Conservation (phyloP, 2,329 filamentous ascomycete genomes). For the Hortaea sp. region DNA sequence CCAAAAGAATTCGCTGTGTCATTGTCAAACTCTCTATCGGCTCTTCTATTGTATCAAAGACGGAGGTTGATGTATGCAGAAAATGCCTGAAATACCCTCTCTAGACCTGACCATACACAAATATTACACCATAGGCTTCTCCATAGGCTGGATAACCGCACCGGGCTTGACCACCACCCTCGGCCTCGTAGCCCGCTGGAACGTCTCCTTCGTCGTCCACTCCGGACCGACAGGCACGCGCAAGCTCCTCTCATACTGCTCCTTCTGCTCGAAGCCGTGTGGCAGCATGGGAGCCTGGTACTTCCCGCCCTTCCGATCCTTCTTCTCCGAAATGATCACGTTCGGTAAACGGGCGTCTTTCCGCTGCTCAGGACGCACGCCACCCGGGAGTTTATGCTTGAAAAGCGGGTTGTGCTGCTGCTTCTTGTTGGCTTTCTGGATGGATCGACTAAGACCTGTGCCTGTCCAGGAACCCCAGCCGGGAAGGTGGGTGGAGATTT, state of each 20-base stretch:
- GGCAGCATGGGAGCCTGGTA: conserved; percentile 79
- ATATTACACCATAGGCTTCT: conserved; percentile 54
- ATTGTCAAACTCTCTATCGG: too few species aligned
- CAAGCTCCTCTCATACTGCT: conserved; percentile 84
- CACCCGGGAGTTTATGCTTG: conserved; percentile 51
- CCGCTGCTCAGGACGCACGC: conserved; percentile 64
- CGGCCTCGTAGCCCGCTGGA: conserved; percentile 82
- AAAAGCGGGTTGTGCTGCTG: conserved; percentile 42
- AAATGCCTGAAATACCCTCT: too few species aligned
- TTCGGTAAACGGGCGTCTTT: conserved; percentile 72
- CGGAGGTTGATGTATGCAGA: too few species aligned
- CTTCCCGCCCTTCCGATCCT: conserved; percentile 79
- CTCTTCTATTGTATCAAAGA: too few species aligned
- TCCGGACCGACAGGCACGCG: conserved; percentile 83
- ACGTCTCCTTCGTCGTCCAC: conserved; percentile 93
- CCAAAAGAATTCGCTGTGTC: too few species aligned
- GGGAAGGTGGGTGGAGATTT: conserved; percentile 73
- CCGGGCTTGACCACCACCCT: conserved; percentile 85
- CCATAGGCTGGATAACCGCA: conserved; percentile 68
- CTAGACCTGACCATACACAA: too few species aligned
- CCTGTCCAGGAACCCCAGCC: conserved; percentile 94
- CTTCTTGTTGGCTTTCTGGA: conserved; percentile 51
- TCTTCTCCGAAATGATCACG: conserved; percentile 90
- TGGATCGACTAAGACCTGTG: conserved; percentile 63
- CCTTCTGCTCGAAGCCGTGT: conserved; percentile 75